Conservation (phyloP, 2,329 filamentous ascomycete genomes). For the Beauveria pseudobassiana region DNA sequence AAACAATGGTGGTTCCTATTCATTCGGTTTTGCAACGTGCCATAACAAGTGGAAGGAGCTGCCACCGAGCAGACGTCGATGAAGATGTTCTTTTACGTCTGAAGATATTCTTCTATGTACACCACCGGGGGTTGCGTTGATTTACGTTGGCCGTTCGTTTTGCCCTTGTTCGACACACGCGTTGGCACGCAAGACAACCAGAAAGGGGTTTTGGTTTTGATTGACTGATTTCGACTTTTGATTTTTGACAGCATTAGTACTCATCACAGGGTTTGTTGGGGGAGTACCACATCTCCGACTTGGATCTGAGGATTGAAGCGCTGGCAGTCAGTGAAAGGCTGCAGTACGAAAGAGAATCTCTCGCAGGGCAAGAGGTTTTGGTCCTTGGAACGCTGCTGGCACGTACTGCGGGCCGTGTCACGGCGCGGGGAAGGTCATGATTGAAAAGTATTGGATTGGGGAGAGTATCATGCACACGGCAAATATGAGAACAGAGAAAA, state of each 20-base stretch:
- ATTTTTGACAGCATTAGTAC: background rate
- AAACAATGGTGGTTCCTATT: slow-evolving; percentile 46
- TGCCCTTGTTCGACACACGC: background rate
- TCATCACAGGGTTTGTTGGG: background rate
- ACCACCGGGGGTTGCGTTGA: background rate
- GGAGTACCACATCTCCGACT: background rate
- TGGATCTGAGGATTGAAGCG: background rate
- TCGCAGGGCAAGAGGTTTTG: background rate
- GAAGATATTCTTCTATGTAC: background rate
- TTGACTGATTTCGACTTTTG: background rate
- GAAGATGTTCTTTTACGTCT: background rate
- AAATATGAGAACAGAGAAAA: background rate
- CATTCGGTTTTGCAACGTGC: slow-evolving; percentile 52
- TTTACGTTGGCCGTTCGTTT: background rate
- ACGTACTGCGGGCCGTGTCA: background rate
- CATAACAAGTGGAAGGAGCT: slow-evolving; percentile 50
- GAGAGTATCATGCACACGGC: background rate
- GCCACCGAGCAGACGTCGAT: background rate
- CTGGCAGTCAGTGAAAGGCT: background rate
- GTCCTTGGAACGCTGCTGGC: background rate
- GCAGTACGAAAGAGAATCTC: background rate
- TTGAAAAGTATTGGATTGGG: background rate
- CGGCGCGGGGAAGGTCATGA: background rate
- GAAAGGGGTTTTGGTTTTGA: background rate
- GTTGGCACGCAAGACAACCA: background rate